Evolutionary conservation across 768 basidiomycete species (phyloP), one percentile per base, ranked within the genome.

Genomic region (Boletellus ananiceps): DNA sequence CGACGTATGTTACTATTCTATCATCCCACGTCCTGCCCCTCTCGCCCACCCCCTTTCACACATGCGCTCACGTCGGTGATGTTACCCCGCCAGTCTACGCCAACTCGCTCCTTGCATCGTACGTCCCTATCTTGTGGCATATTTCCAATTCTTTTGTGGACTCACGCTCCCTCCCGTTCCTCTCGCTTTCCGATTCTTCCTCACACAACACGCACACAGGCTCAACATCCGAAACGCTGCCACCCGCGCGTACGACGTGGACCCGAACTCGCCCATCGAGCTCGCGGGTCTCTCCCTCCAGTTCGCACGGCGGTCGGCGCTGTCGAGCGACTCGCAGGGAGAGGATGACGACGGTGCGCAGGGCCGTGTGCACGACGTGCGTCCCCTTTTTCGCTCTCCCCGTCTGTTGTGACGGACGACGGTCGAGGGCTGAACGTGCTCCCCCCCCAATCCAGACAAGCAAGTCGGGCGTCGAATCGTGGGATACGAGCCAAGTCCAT

Each of bases 101-200:
- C 39, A 65, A 65, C 46, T 66, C 64, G 27, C 56, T 65, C 35
- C 55, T 65, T 23, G 51, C 60, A 46, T 65, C 62, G 64, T 66
- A 18, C 40, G 58, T 52, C 1, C 13, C 33, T 4, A 16, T 33
- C 36, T 16, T 2, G 16, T 37, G n/a, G 8, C 16, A 13, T 4
- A 31, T 42, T 3, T 8, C 6, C 14, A 3, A 3, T n/a, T 31
- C 5, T 15, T 4, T 15, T 12, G 31, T 3, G 34, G 9, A 19
- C 34, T 9, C 38, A 16, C 12, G 15, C 8, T 34, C 25, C 35
- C 32, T 27, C 3, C 35, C 13, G 8, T 5, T 7, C 25, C n/a
- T 32, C 19, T 25, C 9, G 38, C 18, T 13, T 9, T 39, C 38
- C 14, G n/a, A n/a, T n/a, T n/a, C n/a, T n/a, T n/a, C n/a, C n/a